Conservation (phyloP, 1,284 basidiomycete genomes). For the Tilletiaria anomala region DNA sequence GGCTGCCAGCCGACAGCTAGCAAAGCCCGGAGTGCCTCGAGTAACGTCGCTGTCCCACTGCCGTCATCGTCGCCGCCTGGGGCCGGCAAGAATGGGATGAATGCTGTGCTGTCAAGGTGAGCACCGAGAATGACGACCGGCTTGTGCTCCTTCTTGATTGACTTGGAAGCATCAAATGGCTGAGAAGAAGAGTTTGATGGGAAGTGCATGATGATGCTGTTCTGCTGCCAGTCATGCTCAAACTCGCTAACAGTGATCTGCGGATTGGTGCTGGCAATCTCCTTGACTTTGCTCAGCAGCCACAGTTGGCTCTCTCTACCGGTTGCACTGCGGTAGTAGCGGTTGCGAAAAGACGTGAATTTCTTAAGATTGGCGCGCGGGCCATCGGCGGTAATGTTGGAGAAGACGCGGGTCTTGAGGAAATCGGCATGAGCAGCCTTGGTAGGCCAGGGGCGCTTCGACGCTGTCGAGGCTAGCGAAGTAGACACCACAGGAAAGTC, state of each 20-base stretch:
- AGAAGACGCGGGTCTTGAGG: slow-evolving; percentile 11
- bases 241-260: slow-evolving; percentile 64
- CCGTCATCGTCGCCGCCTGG: slow-evolving; percentile 61
- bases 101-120: slow-evolving; percentile 63
- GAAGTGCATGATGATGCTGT: slow-evolving; percentile 53
- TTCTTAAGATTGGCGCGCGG: slow-evolving; percentile 35
- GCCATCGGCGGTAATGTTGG: slow-evolving; percentile 14
- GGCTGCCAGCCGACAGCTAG: slow-evolving; percentile 65
- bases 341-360: slow-evolving; percentile 44
- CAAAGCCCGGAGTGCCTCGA: slow-evolving; percentile 75
- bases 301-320: slow-evolving; percentile 63
- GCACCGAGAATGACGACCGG: slow-evolving; percentile 54
- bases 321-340: slow-evolving; percentile 50
- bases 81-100: slow-evolving; percentile 25
- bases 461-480: background rate
- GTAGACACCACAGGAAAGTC: slow-evolving; percentile 9
- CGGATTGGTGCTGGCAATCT: slow-evolving; percentile 6
- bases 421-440: slow-evolving; percentile 8
- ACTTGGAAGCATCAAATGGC: no score
- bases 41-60: slow-evolving; percentile 77
- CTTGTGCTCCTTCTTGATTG: slow-evolving; percentile 20
- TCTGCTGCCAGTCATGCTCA: slow-evolving; percentile 78
- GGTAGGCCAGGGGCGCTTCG: slow-evolving; percentile 10
- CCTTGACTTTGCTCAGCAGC: slow-evolving; percentile 45
- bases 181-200: slow-evolving; percentile 17